phyloP scores from a whole-genome alignment of 2,329 filamentous ascomycete genomes.

The Diaporthe citri region DNA sequence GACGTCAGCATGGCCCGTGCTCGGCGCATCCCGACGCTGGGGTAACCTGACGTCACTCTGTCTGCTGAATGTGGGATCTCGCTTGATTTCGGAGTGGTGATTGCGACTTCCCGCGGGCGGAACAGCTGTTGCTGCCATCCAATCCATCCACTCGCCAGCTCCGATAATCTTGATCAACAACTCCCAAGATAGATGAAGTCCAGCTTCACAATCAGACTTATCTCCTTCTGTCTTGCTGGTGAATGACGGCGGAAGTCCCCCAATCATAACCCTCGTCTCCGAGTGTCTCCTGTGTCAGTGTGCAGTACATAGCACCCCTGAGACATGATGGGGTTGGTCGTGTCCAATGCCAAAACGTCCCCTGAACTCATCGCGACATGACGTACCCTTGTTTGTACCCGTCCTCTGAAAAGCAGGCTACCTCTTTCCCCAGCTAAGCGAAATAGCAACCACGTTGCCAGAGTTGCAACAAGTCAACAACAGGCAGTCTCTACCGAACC shows the following conservation, averaged over 20 bases:
- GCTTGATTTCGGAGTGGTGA: neutral
- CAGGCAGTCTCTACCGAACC: slow-evolving; percentile 9
- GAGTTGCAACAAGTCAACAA: slow-evolving; percentile 11
- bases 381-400: slow-evolving; percentile 25
- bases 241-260: neutral
- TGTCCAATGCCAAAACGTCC: neutral
- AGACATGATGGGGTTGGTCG: neutral
- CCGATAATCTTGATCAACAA: neutral
- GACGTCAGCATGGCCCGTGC: slow-evolving; percentile 21
- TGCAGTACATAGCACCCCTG: neutral
- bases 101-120: neutral
- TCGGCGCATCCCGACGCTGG: slow-evolving; percentile 12
- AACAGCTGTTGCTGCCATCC: neutral
- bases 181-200: neutral
- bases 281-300: neutral
- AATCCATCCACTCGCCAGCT: neutral
- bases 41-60: slow-evolving; percentile 19
- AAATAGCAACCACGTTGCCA: slow-evolving; percentile 7
- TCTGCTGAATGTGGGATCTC: neutral
- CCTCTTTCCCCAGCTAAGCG: slow-evolving; percentile 5
- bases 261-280: neutral
- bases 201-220: neutral
- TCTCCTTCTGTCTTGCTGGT: neutral
- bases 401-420: neutral
- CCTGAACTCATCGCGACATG: neutral